Conservation (phyloP, 176 grass and related monocot genomes). For the Aegilops longissima region DNA sequence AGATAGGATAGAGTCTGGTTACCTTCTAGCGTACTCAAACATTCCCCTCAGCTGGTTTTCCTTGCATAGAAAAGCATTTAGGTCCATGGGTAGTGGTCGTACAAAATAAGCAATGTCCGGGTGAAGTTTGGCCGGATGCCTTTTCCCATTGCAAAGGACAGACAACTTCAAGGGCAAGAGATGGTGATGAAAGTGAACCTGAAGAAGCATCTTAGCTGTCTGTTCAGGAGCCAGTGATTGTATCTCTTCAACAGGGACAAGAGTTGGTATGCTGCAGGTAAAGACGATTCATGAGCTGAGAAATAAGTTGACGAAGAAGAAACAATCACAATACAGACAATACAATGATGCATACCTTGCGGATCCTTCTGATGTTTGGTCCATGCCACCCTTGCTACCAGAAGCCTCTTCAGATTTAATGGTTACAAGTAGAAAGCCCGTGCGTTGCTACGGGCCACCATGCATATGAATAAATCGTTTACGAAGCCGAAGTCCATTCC, state of each 20-base stretch:
- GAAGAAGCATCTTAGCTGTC: slow-evolving; percentile 61
- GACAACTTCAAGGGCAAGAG: slow-evolving; percentile 80
- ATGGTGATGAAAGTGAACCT: slow-evolving; percentile 84
- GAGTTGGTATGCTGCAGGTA: slow-evolving; percentile 39
- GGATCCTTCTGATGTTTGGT: slow-evolving; percentile 51
- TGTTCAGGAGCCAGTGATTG: slow-evolving; percentile 64
- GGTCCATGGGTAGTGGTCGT: slow-evolving; percentile 61
- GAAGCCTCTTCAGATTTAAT: slow-evolving; percentile 73
- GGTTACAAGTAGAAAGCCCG: too few relatives aligned
- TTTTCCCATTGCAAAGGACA: slow-evolving; percentile 84
- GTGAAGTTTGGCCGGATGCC: slow-evolving; percentile 59
- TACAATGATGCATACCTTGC: slow-evolving; percentile 48
- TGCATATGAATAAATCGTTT: too few relatives aligned
- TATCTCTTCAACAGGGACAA: slow-evolving; percentile 65
- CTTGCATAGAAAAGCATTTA: slow-evolving; percentile 66
- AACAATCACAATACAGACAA: background rate
- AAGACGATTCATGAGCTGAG: slow-evolving; percentile 22
- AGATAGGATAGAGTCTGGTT: slow-evolving; percentile 6
- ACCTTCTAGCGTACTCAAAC: slow-evolving; percentile 95
- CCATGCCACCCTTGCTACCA: slow-evolving; percentile 34
- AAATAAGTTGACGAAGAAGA: slow-evolving; percentile 14
- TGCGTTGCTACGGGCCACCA: too few relatives aligned
- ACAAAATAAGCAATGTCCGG: slow-evolving; percentile 92
- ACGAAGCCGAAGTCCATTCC: too few relatives aligned
- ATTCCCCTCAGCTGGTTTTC: slow-evolving; percentile 77